Evolutionary conservation across 148 eudicot species (phyloP), one percentile per base, ranked within the genome.

Genomic region (Amaranthus palmeri): DNA sequence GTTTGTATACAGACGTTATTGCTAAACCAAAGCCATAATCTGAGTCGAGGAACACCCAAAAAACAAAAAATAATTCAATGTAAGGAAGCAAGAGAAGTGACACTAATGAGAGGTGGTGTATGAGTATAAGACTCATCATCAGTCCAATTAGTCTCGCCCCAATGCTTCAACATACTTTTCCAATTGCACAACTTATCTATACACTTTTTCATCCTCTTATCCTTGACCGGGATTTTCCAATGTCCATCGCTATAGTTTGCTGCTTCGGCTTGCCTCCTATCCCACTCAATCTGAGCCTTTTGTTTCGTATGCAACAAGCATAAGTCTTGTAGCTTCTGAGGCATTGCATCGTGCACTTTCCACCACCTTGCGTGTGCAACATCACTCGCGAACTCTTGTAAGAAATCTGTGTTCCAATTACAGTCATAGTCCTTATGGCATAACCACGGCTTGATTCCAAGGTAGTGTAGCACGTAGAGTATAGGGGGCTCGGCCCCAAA

Each of bases 361-460:
- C 97, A 92, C 97, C 97, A 92, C 74, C 74, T 78, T 47, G 68
- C 79, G 46, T 92, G 97, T 0, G 97, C 97, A 25, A 85, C 86
- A 61, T 92, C 92, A 17, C 97, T 92, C 0, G 92, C 97, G 74
- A 89, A 92, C 82, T 89, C 90, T n/a, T 82, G 90, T 15, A 87
- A 60, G 17, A 85, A 84, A 13, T 79, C 93, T 44, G 84, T 77
- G 67, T 92, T 90, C 88, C 89, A 87, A 41, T 92, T 92, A 61
- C 98, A 90, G 45, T 92, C 98, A 42, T 88, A 92, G 83, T 92
- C 96, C 52, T 86, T 81, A 60, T 79, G 89, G 59, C 98, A 92
- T 64, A 92, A 60, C 98, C 98, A 92, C 13, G 98, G 98, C 74
- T 92, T 92, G 46, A 83, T 67, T 5, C 98, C 98, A 6, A 92